phyloP scores from a whole-genome alignment of 768 basidiomycete species.

The Sutorius australiensis region DNA sequence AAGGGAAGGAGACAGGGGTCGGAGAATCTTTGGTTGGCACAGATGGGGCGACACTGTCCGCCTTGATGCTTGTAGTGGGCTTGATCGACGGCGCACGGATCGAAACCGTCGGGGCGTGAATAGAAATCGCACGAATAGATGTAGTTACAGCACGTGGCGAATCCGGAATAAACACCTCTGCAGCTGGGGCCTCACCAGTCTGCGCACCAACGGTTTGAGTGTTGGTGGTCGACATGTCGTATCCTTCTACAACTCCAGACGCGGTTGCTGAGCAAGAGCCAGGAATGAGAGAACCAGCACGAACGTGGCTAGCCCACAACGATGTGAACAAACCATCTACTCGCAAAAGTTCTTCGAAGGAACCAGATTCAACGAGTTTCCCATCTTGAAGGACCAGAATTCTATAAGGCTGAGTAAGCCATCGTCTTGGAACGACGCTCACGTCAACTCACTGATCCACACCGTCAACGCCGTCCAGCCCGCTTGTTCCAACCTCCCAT shows the following conservation, averaged over 20 bases:
- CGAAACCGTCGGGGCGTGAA: conserved; percentile 14
- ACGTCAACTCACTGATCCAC: conserved; percentile 51
- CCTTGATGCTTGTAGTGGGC: conserved; percentile 18
- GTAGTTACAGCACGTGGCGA: conserved; percentile 15
- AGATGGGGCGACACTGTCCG: conserved; percentile 25
- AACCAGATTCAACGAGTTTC: conserved; percentile 78
- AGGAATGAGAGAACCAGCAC: conserved; percentile 45
- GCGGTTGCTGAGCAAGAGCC: conserved; percentile 25
- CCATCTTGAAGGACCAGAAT: conserved; percentile 93
- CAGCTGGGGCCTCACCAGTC: conserved; percentile 20
- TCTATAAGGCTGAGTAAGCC: conserved; percentile 34
- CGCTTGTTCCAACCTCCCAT: conserved; percentile 23
- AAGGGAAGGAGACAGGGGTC: conserved; percentile 34
- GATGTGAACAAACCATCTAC: conserved; percentile 69
- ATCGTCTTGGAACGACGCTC: not conserved
- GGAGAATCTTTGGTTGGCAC: conserved; percentile 28
- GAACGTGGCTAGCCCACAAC: conserved; percentile 88
- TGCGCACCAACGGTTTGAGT: conserved; percentile 11
- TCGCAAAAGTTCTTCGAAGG: conserved; percentile 72
- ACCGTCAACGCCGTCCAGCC: conserved; percentile 47
- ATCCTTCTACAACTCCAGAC: conserved; percentile 25
- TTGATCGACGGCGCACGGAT: conserved; percentile 21
- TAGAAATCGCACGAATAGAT: conserved; percentile 18
- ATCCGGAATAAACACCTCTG: conserved; percentile 1
- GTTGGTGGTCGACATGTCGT: conserved; percentile 23